Evolutionary conservation across 768 basidiomycete species (phyloP).

Genomic region (Termitomyces sp.): DNA sequence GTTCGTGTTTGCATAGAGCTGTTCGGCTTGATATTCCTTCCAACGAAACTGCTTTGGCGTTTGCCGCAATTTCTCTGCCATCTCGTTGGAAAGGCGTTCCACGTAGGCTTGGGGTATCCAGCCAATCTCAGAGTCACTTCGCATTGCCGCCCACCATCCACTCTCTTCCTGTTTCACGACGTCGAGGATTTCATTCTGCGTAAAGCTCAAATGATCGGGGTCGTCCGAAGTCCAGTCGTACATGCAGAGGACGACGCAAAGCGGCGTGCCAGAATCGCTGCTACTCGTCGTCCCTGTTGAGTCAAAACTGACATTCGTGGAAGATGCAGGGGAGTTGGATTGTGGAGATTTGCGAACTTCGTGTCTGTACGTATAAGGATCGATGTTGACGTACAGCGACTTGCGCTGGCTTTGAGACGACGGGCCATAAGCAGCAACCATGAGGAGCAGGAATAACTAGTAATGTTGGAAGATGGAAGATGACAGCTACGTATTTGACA

Average conservation of each 20-base stretch:
- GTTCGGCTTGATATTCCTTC: conserved; percentile 45
- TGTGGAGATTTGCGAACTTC: conserved; percentile 26
- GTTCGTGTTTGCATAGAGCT: conserved; percentile 33
- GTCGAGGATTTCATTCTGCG: conserved; percentile 62
- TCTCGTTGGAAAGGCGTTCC: conserved; percentile 44
- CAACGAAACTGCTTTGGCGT: conserved; percentile 41
- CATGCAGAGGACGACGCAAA: conserved; percentile 59
- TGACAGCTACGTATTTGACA: background rate
- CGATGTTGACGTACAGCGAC: conserved; percentile 36
- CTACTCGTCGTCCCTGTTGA: conserved; percentile 25
- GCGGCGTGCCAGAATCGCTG: conserved; percentile 23
- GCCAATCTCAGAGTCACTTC: conserved; percentile 48
- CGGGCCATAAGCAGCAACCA: conserved; percentile 27
- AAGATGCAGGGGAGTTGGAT: conserved; percentile 32
- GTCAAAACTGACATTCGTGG: conserved; percentile 25
- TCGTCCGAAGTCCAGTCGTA: conserved; percentile 67
- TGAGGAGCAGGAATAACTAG: background rate
- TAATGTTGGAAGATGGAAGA: background rate
- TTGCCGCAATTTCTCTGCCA: conserved; percentile 43
- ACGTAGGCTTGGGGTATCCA: conserved; percentile 81
- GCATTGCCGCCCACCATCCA: conserved; percentile 83
- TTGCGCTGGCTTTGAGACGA: conserved; percentile 32
- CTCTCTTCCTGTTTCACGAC: conserved; percentile 65
- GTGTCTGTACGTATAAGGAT: conserved; percentile 28
- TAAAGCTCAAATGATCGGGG: conserved; percentile 56